Conservation (phyloP, 2,329 filamentous ascomycete genomes). For the Pseudogymnoascus sp. region DNA sequence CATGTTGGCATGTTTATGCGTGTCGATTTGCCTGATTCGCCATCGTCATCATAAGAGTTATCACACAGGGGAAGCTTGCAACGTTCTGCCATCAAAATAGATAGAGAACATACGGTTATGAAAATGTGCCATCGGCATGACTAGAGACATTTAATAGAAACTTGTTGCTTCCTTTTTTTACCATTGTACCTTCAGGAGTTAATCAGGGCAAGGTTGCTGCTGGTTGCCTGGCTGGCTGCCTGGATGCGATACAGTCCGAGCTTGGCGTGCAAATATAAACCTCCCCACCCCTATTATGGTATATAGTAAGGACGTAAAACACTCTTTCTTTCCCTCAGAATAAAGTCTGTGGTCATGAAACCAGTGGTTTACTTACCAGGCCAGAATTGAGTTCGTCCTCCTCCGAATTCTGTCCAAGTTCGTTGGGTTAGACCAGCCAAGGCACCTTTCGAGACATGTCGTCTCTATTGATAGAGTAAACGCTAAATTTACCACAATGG, state of each 20-base stretch:
- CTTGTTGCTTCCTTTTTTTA: neutral
- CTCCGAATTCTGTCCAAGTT: neutral
- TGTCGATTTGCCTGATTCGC: slow-evolving; percentile 26
- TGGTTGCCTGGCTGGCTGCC: slow-evolving; percentile 2
- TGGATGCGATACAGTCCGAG: neutral
- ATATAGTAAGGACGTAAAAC: neutral
- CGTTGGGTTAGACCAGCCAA: neutral
- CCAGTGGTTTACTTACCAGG: neutral
- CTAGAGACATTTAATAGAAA: neutral
- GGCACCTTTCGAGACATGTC: neutral
- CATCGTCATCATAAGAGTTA: neutral
- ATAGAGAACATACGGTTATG: neutral
- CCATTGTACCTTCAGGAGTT: neutral
- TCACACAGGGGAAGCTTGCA: neutral
- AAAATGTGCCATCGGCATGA: neutral
- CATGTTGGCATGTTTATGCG: slow-evolving; percentile 76
- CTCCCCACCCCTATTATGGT: neutral
- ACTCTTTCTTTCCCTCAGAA: neutral
- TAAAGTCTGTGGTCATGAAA: neutral
- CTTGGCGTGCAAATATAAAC: neutral
- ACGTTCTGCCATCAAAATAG: neutral
- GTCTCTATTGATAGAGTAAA: neutral
- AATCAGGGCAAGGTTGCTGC: neutral
- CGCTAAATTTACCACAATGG: neutral
- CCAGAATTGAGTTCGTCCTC: neutral